Evolutionary conservation across 352 stramenopile species (phyloP), one percentile per base, ranked within the genome.

Genomic region (Pseudoperonospora humuli): DNA sequence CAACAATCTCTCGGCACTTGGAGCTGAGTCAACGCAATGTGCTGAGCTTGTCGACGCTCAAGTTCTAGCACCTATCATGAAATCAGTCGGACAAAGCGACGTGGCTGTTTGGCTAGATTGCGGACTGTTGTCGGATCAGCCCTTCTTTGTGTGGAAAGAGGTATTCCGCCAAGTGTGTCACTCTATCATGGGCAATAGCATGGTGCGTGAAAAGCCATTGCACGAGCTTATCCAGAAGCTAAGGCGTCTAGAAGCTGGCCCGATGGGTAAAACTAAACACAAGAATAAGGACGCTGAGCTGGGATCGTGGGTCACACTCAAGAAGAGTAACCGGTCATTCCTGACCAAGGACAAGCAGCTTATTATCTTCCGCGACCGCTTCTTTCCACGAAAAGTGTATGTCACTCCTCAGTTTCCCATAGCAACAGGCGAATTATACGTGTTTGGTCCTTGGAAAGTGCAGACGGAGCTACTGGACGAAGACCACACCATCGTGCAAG

Each of bases 141-240:
- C 77, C 5, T 85, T 88, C 18, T 91, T 94, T 42, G 65, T 94
- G 36, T 94, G 82, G 79, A 92, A 90, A 45, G 73, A 91, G 50
- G 69, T 90, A n/a, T 70, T 94, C 26, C 79, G 78, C 14, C 64
- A 77, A 7, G 60, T 94, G 10, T 92, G 82, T 50, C 82, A 92
- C 57, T 63, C 59, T 5, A 54, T 78, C 44, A 83, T 92, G 74
- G 79, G 79, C 48, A 85, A 83, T 43, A 75, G 74, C 37, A 92
- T 89, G 79, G 72, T 92, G 32, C 79, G 79, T 49, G 79, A 92
- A 45, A 88, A 87, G 61, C 79, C 79, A 3, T 64, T 89, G 28
- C 66, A 63, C 35, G 79, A 92, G 53, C 61, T 92, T 13, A 85
- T 86, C 11, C 49, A 60, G 20, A 92, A 92, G 52, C 43, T 92